phyloP scores from a whole-genome alignment of 306 rosid species.

The Crataegus laevigata region DNA sequence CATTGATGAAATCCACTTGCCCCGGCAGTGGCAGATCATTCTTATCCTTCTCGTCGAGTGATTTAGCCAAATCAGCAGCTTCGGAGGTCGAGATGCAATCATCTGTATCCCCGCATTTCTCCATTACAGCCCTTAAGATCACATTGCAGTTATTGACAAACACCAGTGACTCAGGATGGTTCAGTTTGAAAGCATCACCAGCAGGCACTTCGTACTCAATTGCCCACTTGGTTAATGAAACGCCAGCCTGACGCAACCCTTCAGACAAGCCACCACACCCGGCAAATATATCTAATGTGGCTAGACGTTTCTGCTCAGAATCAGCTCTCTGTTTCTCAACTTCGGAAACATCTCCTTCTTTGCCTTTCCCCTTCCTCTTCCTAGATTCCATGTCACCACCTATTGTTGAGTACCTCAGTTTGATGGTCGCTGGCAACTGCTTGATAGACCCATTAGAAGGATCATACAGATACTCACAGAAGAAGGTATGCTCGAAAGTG shows the following conservation, averaged over 20 bases:
- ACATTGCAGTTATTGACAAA: slow-evolving; percentile 87
- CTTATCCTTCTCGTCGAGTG: slow-evolving; percentile 48
- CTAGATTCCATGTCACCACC: slow-evolving; percentile 49
- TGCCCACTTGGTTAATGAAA: slow-evolving; percentile 84
- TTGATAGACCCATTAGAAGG: slow-evolving; percentile 44
- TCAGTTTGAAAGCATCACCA: slow-evolving; percentile 79
- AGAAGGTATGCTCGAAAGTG: slow-evolving; percentile 40
- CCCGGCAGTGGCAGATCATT: slow-evolving; percentile 75
- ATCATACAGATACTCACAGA: slow-evolving; percentile 46
- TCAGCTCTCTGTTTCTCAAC: slow-evolving; percentile 27
- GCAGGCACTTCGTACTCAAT: slow-evolving; percentile 97
- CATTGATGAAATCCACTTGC: slow-evolving; percentile 92
- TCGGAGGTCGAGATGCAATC: slow-evolving; percentile 83
- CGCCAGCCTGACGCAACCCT: slow-evolving; percentile 75
- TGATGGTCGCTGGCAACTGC: slow-evolving; percentile 68
- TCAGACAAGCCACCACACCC: slow-evolving; percentile 96
- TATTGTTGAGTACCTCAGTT: slow-evolving; percentile 53
- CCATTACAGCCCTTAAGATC: slow-evolving; percentile 92
- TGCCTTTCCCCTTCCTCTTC: slow-evolving; percentile 87
- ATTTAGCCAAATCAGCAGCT: slow-evolving; percentile 65
- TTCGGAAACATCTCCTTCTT: slow-evolving; percentile 52
- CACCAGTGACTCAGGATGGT: slow-evolving; percentile 72
- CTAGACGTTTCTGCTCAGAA: slow-evolving; percentile 38
- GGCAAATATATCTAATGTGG: slow-evolving; percentile 89
- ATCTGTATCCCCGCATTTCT: slow-evolving; percentile 74